Evolutionary conservation across 495 filamentous ascomycete genomes (phyloP).

Genomic region (Tetracladium setigerum): DNA sequence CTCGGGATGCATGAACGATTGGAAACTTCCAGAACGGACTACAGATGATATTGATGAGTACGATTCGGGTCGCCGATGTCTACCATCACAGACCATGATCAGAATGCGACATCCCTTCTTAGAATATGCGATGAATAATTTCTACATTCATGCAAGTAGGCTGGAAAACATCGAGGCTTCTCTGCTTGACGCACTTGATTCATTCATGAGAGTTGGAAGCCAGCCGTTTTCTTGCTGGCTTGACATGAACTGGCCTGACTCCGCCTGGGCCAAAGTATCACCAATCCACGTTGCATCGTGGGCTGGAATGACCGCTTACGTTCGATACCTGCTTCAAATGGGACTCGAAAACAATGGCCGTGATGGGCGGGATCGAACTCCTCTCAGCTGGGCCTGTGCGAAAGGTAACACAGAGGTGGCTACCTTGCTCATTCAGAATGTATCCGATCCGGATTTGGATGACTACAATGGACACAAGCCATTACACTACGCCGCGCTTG

Average conservation of each 20-base stretch:
- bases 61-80: not conserved
- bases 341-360: conserved; percentile 3
- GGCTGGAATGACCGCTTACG: conserved; percentile 1
- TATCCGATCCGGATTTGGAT: conserved; percentile 12
- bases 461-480: conserved; percentile 17
- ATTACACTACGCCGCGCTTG: conserved; percentile 19
- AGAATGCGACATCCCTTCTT: conserved; percentile 21
- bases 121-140: conserved; percentile 24
- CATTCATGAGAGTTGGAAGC: conserved; percentile 1
- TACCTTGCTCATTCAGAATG: conserved; percentile 11
- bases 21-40: not conserved
- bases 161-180: not conserved
- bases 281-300: conserved; percentile 8
- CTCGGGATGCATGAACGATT: conserved; percentile 4
- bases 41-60: not conserved
- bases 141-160: conserved; percentile 19
- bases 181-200: conserved; percentile 1
- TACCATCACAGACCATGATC: not conserved
- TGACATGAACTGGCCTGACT: not conserved
- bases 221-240: not conserved
- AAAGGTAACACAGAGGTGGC: conserved; percentile 16
- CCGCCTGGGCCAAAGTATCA: not conserved
- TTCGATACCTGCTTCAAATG: not conserved
- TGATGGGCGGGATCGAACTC: conserved; percentile 10
- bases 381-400: conserved; percentile 19